Evolutionary conservation across 2,329 filamentous ascomycete species (phyloP), one percentile per base, ranked within the genome.

Genomic region (Exutisphaerella laricina): DNA sequence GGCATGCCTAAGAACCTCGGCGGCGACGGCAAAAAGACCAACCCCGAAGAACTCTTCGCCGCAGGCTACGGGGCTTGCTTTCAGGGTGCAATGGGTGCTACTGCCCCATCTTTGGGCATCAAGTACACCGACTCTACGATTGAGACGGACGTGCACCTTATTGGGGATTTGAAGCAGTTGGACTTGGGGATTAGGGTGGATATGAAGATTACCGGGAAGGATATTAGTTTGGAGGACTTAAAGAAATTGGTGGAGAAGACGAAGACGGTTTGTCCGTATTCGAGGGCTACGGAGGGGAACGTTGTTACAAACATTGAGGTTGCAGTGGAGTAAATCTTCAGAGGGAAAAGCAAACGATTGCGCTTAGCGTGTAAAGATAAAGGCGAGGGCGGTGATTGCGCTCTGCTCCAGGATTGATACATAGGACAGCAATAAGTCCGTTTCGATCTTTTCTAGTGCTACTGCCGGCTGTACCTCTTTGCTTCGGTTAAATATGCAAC

Each of bases 11-110:
- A 46, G 25, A 34, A 39, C 37, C 26, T 51, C 21, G 49, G 51
- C 22, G 51, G 51, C 14, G 39, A 45, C 26, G 49, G 46, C 44
- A 41, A 42, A 5, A 71, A 70, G 70, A 70, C 70, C 5, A 66
- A 51, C 31, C 48, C 67, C 10, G 70, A 72, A 55, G 70, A 72
- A 48, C 64, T 73, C 2, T 72, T 72, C 46, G 68, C 70, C 1
- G 69, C 69, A 1, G 69, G 69, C 16, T 72, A 71, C 46, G 70
- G 69, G 18, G 68, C 70, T 6, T 72, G 69, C 49, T 71, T 70
- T 53, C 70, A 72, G 50, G 64, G 61, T 21, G 68, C 69, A 5
- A 71, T 72, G 70, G 69, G 67, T 47, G 66, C 68, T 2, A 58
- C 62, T 2, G 70, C 70, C 0, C 57, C 63, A 10, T 55, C 54